Evolutionary conservation across 306 rosid species (phyloP), one percentile per base, ranked within the genome.

Genomic region (Castanopsis chinensis): DNA sequence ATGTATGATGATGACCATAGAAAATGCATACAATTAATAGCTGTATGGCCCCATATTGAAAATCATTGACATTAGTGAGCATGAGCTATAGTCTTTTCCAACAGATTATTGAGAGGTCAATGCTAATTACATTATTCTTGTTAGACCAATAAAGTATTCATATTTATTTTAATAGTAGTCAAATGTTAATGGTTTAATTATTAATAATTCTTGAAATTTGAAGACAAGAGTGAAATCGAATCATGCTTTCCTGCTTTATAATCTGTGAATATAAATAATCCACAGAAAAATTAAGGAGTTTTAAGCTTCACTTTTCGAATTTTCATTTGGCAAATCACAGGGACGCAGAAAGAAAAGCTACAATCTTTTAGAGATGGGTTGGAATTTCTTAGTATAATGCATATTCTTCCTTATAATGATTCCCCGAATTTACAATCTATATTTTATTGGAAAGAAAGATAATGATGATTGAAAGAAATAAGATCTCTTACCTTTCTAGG

Each of bases 401-500:
- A 5, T 74, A 32, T 79, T 69, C 74, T 77, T 58, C 76, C 80
- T 51, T 59, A 81, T 54, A 55, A 55, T 43, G 81, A 84, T 81
- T 58, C 78, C 53, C 67, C 32, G 59, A 49, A 49, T 11, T 49
- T 49, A 49, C 53, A 49, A 49, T 49, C 61, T 81, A 25, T 25
- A 25, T 25, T 25, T 25, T 25, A 71, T 77, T 65, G 70, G 52
- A 77, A 45, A 83, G 35, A 79, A 74, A 37, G 78, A 85, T 78
- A 80, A 82, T 61, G 85, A 85, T 64, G 61, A 33, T 35, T 3
- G 72, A 67, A 67, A 67, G 78, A 87, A 84, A 77, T 32, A 73
- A 53, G 85, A 81, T 86, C 71, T 67, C 80, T 84, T 72, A 84
- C 86, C 87, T 83, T 49, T 83, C 83, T 76, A 74, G 79, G 76